These are phyloP conservation scores for Colletotrichum ledebouriae DNA, from an alignment of 2,329 filamentous ascomycete genomes.

Conservation along the genomic window DNA sequence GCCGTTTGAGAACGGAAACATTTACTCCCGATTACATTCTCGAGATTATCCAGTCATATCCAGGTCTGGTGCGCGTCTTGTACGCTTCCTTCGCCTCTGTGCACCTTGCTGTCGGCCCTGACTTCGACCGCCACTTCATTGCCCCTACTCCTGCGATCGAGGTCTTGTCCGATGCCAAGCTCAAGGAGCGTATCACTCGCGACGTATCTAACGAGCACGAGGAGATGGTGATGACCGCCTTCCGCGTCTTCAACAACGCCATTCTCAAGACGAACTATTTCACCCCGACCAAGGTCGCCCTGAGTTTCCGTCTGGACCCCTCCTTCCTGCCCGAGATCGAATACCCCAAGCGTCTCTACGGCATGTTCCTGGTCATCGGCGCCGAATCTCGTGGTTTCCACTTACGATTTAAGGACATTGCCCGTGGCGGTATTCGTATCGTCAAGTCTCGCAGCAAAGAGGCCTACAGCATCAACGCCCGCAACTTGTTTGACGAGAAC, in stretches of 20 bases:
- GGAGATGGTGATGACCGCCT: slow-evolving; percentile 97
- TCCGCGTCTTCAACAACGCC: slow-evolving; percentile 93
- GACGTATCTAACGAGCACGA: slow-evolving; percentile 95
- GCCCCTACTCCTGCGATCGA: slow-evolving; percentile 71
- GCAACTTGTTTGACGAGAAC: slow-evolving; percentile 98
- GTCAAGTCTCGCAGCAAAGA: slow-evolving; percentile 98
- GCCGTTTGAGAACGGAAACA: slow-evolving; percentile 92
- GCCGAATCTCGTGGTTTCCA: slow-evolving; percentile 98
- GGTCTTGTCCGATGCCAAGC: slow-evolving; percentile 79
- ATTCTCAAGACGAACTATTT: slow-evolving; percentile 98
- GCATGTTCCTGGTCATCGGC: slow-evolving; percentile 98
- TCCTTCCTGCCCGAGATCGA: slow-evolving; percentile 90
- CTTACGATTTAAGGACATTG: slow-evolving; percentile 95
- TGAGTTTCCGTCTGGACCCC: slow-evolving; percentile 95
- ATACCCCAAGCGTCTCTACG: slow-evolving; percentile 93
- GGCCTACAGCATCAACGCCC: slow-evolving; percentile 94
- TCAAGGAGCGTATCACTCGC: slow-evolving; percentile 82
- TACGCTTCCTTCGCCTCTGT: slow-evolving; percentile 93
- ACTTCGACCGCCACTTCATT: slow-evolving; percentile 64
- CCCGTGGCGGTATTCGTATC: slow-evolving; percentile 96
- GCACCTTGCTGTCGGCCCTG: slow-evolving; percentile 73
- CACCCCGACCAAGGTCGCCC: slow-evolving; percentile 96
- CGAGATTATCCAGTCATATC: slow-evolving; percentile 95
- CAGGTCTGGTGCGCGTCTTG: slow-evolving; percentile 85
- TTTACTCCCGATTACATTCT: slow-evolving; percentile 99